Base-by-base conservation (phyloP, 345 rosid species). In the Arabidopsis suecica region DNA sequence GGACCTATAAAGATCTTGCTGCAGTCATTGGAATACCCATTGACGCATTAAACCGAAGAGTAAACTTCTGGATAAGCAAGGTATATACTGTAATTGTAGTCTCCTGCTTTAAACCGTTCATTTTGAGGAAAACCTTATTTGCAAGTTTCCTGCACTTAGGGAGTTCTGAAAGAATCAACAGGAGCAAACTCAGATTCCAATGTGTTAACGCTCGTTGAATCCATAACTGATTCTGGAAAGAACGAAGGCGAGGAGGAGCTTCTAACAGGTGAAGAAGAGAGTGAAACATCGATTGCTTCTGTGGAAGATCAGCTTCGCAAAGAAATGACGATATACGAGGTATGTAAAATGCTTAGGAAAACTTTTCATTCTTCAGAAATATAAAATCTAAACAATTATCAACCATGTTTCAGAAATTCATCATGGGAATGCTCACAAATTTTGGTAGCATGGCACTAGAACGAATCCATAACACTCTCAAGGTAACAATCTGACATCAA, bases 251-350 rank as follows among this genome's bases (percentile, higher is more conserved):
- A 86, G 69, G 90, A 86, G 69, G 97, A 90, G 81, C 79, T 88
- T 70, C 75, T 89, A 45, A 84, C 75, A 1, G 93, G 91, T 72
- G 96, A 95, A 28, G 98, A 95, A 70, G 97, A 95, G 70, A 86
- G 83, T 64, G 96, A 88, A 76, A 83, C 83, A 41, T 78, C 97
- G 11, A 84, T 92, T 57, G 88, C 94, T 74, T 95, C 89, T n/a
- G 77, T 87, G 28, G 96, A 92, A 87, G 93, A 95, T 70, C 97
- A 90, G 60, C 83, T 90, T 74, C 88, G 82, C 76, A 90, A 90
- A 83, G 97, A 95, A 84, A 95, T 91, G 96, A 90, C 91, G 14
- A 81, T 95, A 18, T 95, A 87, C 5, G 93, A 95, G 97, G 97
- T 92, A 73, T 36, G 74, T 81, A 59, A 78, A 53, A 20, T 61